Conservation (phyloP, 768 basidiomycete species). For the Chalciporus chontae region DNA sequence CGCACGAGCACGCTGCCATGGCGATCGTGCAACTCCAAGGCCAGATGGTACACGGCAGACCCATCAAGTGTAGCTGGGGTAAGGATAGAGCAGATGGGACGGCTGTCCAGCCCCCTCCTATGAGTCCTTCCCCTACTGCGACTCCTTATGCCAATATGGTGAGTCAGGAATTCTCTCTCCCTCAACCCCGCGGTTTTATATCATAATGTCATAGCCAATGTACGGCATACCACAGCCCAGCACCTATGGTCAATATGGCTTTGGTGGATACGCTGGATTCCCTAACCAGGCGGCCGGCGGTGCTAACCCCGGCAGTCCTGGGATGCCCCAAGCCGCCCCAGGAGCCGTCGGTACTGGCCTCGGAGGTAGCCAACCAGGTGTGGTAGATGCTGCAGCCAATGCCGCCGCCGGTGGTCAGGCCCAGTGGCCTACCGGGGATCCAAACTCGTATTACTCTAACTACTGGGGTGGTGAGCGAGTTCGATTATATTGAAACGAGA, state of each 20-base stretch:
- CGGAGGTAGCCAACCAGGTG: slow-evolving; percentile 54
- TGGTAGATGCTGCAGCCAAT: slow-evolving; percentile 46
- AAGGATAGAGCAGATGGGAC: slow-evolving; percentile 86
- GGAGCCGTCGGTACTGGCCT: slow-evolving; percentile 53
- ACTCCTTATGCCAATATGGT: slow-evolving; percentile 82
- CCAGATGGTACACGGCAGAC: slow-evolving; percentile 94
- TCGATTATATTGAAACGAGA: background rate
- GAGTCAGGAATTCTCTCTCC: slow-evolving; percentile 1
- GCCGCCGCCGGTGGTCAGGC: slow-evolving; percentile 61
- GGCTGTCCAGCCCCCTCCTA: slow-evolving; percentile 43
- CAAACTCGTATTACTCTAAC: slow-evolving; percentile 72
- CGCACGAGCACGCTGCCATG: slow-evolving; percentile 97
- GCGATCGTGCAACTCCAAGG: slow-evolving; percentile 97
- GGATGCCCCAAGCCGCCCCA: slow-evolving; percentile 55
- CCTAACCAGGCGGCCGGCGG: slow-evolving; percentile 55
- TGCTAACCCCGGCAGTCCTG: slow-evolving; percentile 40
- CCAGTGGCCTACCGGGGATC: slow-evolving; percentile 75
- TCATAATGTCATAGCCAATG: slow-evolving; percentile 56
- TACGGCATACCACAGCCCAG: slow-evolving; percentile 86
- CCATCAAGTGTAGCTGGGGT: slow-evolving; percentile 99
- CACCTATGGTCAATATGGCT: slow-evolving; percentile 72
- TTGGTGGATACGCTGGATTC: slow-evolving; percentile 70
- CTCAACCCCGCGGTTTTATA: background rate
- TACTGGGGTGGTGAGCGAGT: slow-evolving; percentile 75
- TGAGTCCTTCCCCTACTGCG: slow-evolving; percentile 60